These are phyloP conservation scores for Mayamaea pseudoterrestris DNA, from an alignment of 108 stramenopile species.

Conservation along the genomic window DNA sequence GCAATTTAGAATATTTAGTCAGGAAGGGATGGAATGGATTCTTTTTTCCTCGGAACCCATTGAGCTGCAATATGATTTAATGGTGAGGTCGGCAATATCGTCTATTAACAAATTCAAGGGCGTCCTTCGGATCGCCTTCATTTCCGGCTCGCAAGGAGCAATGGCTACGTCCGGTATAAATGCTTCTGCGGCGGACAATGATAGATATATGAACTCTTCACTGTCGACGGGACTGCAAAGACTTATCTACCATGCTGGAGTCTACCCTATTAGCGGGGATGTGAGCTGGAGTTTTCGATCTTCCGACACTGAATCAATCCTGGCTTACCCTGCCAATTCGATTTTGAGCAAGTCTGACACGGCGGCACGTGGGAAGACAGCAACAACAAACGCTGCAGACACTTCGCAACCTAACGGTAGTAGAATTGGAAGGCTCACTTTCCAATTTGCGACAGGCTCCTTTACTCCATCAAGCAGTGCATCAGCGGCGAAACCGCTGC, in stretches of 20 bases:
- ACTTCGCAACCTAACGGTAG: background rate
- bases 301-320: slow-evolving; percentile 4
- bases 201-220: slow-evolving; percentile 10
- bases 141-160: slow-evolving; percentile 23
- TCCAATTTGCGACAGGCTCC: slow-evolving; percentile 40
- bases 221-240: slow-evolving; percentile 57
- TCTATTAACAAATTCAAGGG: slow-evolving; percentile 37
- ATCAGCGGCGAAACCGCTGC: slow-evolving; percentile 16
- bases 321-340: background rate
- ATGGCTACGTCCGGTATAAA: slow-evolving; percentile 3
- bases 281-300: slow-evolving; percentile 49
- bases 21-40: slow-evolving; percentile 60
- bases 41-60: slow-evolving; percentile 73
- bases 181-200: slow-evolving; percentile 9
- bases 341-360: background rate
- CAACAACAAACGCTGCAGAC: background rate
- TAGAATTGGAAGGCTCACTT: slow-evolving; percentile 37
- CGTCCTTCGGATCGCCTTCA: slow-evolving; percentile 57
- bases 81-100: slow-evolving; percentile 21
- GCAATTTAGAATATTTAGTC: too few relatives aligned
- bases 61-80: slow-evolving; percentile 33
- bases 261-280: slow-evolving; percentile 53
- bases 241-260: slow-evolving; percentile 62
- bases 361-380: background rate
- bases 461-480: slow-evolving; percentile 13